Base-by-base conservation (phyloP, 169 alveolate genomes). In the Eimeria maxima region DNA sequence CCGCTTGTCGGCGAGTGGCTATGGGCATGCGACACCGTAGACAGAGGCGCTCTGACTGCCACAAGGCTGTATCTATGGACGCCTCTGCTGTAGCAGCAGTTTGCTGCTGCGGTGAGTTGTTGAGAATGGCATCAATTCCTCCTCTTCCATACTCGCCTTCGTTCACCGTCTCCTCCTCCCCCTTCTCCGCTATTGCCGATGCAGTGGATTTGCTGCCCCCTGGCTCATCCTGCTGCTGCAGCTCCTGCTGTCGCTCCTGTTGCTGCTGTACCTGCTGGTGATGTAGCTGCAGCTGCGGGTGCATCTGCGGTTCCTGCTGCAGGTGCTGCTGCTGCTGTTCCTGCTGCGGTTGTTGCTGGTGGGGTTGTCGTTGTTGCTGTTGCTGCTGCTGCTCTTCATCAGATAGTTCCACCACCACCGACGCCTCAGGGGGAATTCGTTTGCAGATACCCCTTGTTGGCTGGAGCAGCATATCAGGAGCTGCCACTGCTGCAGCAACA, bases 381-480 rank as follows among this genome's bases (percentile, higher is more conserved):
- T 22, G 69, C 90, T 4, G 38, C 33, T 55, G 63, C 8, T 29
- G 53, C 29, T 74, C 84, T 29, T 74, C 84, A 27, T 74, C 84
- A 3, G 84, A 74, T 18, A 74, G 45, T 50, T 74, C 84, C 57
- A 74, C 84, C 53, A 74, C 84, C 45, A 74, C 84, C 50, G 84
- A 74, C 84, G 84, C 38, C 29, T 74, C 84, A 7, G 29, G 84
- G 13, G 50, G 84, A 5, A 50, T 74, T 4, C 50, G 45, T 50
- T 74, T 74, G n/a, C 27, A 20, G 10, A 50, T 18, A 27, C 60
- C 60, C 16, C 60, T 53, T 11, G 10, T 53, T 53, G 45, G 84
- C 53, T 42, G 29, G n/a, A 33, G 53, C 45, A 27, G 84, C 84
- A 8, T 16, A 42, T 74, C 84, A 24, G 84, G 50, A 29, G 60